These are phyloP conservation scores for Metschnikowia santaceciliae DNA, from an alignment of 805 yeast species.

Conservation along the genomic window DNA sequence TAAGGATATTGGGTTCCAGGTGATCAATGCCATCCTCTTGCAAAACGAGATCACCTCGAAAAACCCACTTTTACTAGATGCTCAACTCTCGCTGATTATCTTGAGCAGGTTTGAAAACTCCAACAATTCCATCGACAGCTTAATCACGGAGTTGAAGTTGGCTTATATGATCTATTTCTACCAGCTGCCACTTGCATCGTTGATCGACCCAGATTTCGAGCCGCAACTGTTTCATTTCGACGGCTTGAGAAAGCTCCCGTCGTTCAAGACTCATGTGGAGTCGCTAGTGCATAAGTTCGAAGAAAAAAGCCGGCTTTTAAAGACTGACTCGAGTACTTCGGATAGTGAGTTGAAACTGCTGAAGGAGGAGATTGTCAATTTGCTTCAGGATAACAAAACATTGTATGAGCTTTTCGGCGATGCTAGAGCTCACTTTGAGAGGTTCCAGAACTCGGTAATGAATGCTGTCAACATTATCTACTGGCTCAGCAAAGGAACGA, in stretches of 20 bases:
- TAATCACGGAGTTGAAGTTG: constrained; percentile 35
- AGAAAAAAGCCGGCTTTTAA: background rate
- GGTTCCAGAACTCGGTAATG: constrained; percentile 25
- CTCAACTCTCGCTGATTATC: constrained; percentile 25
- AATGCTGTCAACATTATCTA: constrained; percentile 25
- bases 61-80: constrained; percentile 22
- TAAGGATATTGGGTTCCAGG: constrained; percentile 30
- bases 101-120: constrained; percentile 33
- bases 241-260: constrained; percentile 30
- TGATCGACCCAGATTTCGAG: constrained; percentile 16
- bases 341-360: constrained; percentile 6
- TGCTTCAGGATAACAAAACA: constrained; percentile 16
- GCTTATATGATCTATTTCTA: constrained; percentile 39
- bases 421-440: constrained; percentile 19
- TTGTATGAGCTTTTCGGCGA: constrained; percentile 15
- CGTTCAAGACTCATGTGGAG: constrained; percentile 36
- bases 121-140: constrained; percentile 39
- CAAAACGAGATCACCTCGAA: constrained; percentile 21
- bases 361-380: background rate
- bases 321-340: background rate
- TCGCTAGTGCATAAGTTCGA: constrained; percentile 9
- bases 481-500: constrained; percentile 16
- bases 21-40: constrained; percentile 32
- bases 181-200: constrained; percentile 31
- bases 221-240: constrained; percentile 17